These are phyloP conservation scores for Geotrichum carabidarum DNA, from an alignment of 1,139 yeast species.

Conservation along the genomic window DNA sequence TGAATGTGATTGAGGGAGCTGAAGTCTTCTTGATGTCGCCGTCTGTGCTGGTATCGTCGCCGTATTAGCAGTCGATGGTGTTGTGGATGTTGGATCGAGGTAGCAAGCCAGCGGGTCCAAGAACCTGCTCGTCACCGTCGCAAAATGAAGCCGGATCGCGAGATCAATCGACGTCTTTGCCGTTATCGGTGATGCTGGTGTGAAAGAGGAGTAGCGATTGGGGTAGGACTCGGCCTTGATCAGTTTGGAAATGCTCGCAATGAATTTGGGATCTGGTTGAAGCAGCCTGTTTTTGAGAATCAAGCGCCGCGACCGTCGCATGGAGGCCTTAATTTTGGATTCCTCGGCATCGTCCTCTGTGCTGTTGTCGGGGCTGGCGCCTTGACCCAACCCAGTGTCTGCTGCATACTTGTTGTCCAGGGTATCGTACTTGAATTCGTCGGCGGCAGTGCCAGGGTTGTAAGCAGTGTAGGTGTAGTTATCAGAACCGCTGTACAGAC, in stretches of 20 bases:
- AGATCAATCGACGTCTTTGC: constrained; percentile 16
- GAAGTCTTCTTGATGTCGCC: neutral
- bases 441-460: neutral
- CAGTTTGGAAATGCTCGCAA: constrained; percentile 14
- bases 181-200: no score
- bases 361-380: constrained; percentile 3
- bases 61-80: neutral
- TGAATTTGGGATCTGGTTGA: constrained; percentile 25
- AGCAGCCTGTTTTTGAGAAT: constrained; percentile 21
- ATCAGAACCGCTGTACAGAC: neutral
- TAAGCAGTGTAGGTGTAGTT: neutral
- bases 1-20: neutral
- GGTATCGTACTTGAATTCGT: neutral
- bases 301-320: constrained; percentile 17
- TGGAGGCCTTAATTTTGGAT: constrained; percentile 13
- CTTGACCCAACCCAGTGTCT: neutral
- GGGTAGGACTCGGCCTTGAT: neutral
- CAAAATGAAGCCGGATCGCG: constrained; percentile 26
- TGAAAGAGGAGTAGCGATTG: no score
- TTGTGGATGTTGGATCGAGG: neutral
- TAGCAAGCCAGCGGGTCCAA: constrained; percentile 24
- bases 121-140: constrained; percentile 27
- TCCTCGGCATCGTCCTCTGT: constrained; percentile 7
- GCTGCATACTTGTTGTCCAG: neutral
- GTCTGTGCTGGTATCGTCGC: neutral